Percentiles rank a stretch among this genome's conserved stretches.
phyloP scores from a whole-genome alignment of 2,329 filamentous ascomycete species.

The Cladosporium sp. region DNA sequence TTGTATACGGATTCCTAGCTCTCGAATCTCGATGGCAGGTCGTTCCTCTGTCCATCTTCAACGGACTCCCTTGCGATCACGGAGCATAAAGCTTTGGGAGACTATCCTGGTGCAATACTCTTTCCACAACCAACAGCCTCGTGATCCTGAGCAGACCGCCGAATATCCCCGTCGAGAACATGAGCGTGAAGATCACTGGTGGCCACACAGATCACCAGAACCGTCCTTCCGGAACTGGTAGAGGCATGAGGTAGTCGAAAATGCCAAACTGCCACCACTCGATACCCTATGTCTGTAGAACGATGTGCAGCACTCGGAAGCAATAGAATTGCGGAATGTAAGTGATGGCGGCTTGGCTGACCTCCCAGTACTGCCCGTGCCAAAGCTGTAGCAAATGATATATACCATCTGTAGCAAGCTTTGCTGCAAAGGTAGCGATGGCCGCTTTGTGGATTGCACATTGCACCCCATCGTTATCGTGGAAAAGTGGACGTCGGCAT shows the following conservation, averaged over 20 bases:
- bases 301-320: neutral
- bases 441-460: neutral
- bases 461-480: neutral
- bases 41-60: too few species aligned
- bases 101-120: neutral
- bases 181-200: slow-evolving; percentile 34
- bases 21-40: too few species aligned
- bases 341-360: neutral
- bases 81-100: neutral
- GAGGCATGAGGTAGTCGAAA: slow-evolving; percentile 1
- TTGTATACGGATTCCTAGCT: too few species aligned
- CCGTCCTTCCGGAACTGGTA: slow-evolving; percentile 18
- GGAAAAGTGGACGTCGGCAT: neutral
- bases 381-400: neutral
- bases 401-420: neutral
- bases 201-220: slow-evolving; percentile 24
- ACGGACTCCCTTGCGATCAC: neutral
- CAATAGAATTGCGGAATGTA: slow-evolving; percentile 6
- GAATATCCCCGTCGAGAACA: slow-evolving; percentile 13
- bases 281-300: neutral
- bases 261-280: slow-evolving; percentile 1
- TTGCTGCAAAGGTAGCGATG: neutral
- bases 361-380: slow-evolving; percentile 2
- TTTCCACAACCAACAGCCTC: neutral
- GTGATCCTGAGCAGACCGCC: neutral